A percentile compares a stretch with the other conserved stretches of the same genome.
phyloP scores from a whole-genome alignment of 805 yeast genomes.

The Yamadazyma takamatsuzukensis region DNA sequence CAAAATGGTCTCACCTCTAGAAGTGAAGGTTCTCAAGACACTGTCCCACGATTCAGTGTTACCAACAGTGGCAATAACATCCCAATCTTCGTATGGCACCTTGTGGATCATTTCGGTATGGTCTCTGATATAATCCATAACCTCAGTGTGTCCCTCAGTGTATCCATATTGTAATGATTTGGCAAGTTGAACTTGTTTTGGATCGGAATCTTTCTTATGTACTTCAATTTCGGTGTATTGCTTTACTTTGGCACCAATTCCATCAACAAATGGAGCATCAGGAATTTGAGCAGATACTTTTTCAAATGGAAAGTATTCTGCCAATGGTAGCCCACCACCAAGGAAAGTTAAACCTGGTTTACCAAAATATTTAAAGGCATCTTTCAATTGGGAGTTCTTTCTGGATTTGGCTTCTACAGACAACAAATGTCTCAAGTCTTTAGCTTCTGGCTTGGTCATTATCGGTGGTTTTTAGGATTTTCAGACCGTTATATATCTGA shows the following conservation, averaged over 20 bases:
- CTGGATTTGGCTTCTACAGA: constrained; percentile 79
- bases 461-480: no score
- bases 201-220: constrained; percentile 27
- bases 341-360: constrained; percentile 79
- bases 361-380: constrained; percentile 72
- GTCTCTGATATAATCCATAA: constrained; percentile 63
- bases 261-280: constrained; percentile 72
- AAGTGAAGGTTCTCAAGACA: constrained; percentile 68
- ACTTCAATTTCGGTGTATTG: constrained; percentile 40
- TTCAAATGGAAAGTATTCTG: constrained; percentile 92
- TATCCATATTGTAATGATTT: constrained; percentile 90
- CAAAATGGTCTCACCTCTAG: constrained; percentile 77
- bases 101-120: constrained; percentile 59
- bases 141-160: constrained; percentile 76
- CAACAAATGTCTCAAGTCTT: constrained; percentile 70
- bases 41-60: constrained; percentile 92
- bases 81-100: constrained; percentile 62
- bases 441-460: constrained; percentile 37
- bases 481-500: no score
- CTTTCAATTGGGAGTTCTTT: constrained; percentile 74
- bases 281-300: constrained; percentile 68
- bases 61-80: constrained; percentile 66
- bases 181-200: constrained; percentile 64
- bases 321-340: constrained; percentile 93
- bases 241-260: constrained; percentile 65